Conservation (phyloP, 345 rosid species). For the Eucalyptus marginata region DNA sequence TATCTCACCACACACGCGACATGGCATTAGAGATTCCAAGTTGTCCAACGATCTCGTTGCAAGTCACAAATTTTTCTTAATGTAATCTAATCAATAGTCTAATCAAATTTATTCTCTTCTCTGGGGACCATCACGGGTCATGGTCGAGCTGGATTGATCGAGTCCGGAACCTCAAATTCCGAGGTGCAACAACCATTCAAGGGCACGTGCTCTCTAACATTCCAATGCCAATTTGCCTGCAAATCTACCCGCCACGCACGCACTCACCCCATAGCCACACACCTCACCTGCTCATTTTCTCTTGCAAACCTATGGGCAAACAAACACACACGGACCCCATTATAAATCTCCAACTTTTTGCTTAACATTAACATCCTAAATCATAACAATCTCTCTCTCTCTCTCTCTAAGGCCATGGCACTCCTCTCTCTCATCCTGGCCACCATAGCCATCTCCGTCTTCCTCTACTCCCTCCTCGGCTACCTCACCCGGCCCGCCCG, state of each 20-base stretch:
- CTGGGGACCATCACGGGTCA: neutral
- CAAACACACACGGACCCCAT: accelerated
- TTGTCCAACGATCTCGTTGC: too few species aligned
- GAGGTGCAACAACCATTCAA: neutral
- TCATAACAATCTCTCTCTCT: neutral
- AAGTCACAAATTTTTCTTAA: too few species aligned
- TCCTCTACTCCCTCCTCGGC: conserved; percentile 16
- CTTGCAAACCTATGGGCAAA: too few species aligned
- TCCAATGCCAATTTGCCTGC: neutral
- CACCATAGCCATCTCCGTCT: neutral
- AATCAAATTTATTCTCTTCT: too few species aligned
- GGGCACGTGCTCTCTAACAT: neutral
- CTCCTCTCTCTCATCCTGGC: neutral
- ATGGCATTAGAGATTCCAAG: too few species aligned
- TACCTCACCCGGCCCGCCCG: conserved; percentile 3
- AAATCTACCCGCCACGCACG: neutral
- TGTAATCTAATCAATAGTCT: too few species aligned
- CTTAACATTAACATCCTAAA: neutral
- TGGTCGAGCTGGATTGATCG: accelerated
- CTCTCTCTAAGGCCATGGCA: neutral
- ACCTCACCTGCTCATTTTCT: too few species aligned
- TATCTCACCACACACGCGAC: too few species aligned
- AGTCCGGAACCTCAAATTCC: neutral
- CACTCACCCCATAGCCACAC: too few species aligned
- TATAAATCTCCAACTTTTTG: neutral